A percentile compares a stretch with the other conserved stretches of the same genome.
These are phyloP conservation scores for Mucuna pruriens DNA, from an alignment of 306 rosid genomes.

Conservation along the genomic window DNA sequence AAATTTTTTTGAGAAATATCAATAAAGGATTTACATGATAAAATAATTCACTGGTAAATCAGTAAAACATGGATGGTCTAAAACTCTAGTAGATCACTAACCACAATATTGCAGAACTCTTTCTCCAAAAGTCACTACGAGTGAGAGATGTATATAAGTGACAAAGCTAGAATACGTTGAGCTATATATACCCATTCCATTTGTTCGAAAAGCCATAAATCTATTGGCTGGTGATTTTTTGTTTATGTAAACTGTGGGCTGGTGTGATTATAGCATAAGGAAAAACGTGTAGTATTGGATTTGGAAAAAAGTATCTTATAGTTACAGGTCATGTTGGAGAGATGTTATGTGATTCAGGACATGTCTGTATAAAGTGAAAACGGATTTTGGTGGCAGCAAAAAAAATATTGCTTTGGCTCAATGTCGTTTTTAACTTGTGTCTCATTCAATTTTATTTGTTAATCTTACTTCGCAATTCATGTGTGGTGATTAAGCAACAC, in stretches of 20 bases:
- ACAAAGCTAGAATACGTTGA: not conserved
- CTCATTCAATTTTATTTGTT: not conserved
- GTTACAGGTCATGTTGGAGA: not conserved
- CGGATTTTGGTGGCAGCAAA: not conserved
- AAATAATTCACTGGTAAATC: no score
- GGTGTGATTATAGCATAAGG: not conserved
- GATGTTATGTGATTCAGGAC: not conserved
- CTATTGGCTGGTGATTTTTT: no score
- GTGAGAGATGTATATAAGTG: constrained; percentile 11
- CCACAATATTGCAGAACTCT: no score
- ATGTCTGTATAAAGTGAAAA: not conserved
- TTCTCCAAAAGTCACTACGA: not conserved
- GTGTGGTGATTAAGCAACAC: no score
- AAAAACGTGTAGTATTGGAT: constrained; percentile 22
- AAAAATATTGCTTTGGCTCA: not conserved
- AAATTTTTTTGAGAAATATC: no score
- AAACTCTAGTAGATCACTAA: no score
- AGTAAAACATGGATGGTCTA: no score
- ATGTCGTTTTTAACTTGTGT: not conserved
- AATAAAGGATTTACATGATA: no score
- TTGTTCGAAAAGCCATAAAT: not conserved
- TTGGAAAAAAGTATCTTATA: constrained; percentile 34
- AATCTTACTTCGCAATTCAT: not conserved
- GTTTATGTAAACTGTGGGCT: no score
- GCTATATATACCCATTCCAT: not conserved